These are phyloP conservation scores for Santalum album DNA, from an alignment of 164 flowering plant species.

Conservation along the genomic window DNA sequence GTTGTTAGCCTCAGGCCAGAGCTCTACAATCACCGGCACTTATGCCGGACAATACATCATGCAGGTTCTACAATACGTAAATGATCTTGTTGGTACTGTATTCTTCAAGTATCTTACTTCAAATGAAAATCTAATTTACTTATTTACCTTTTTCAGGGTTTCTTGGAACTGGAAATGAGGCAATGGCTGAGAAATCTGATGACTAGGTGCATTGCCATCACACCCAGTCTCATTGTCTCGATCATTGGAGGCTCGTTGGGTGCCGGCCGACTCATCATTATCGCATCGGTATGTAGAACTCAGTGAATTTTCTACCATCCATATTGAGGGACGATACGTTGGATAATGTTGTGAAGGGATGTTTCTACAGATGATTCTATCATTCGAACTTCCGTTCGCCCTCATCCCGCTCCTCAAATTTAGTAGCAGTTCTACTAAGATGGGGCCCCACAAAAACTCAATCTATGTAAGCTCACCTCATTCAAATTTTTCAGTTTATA, in stretches of 20 bases:
- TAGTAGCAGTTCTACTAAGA: conserved; percentile 77
- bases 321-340: too few relatives aligned
- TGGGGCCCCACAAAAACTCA: conserved; percentile 96
- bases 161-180: conserved; percentile 67
- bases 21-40: conserved; percentile 84
- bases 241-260: conserved; percentile 70
- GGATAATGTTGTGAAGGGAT: too few relatives aligned
- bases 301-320: too few relatives aligned
- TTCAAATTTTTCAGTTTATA: background rate
- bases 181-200: conserved; percentile 60
- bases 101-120: too few relatives aligned
- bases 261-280: conserved; percentile 69
- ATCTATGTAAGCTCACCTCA: conserved; percentile 40
- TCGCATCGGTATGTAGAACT: conserved; percentile 57
- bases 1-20: conserved; percentile 81
- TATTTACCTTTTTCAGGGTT: conserved; percentile 39
- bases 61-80: too few relatives aligned
- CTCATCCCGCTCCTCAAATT: conserved; percentile 91
- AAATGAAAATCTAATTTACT: too few relatives aligned
- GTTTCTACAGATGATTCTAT: conserved; percentile 72
- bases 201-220: conserved; percentile 66
- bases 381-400: conserved; percentile 91
- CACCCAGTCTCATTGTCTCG: conserved; percentile 66
- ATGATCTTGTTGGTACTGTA: too few relatives aligned
- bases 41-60: conserved; percentile 89